phyloP scores from a whole-genome alignment of 2,329 filamentous ascomycete genomes.

The Scedosporium minutisporum region DNA sequence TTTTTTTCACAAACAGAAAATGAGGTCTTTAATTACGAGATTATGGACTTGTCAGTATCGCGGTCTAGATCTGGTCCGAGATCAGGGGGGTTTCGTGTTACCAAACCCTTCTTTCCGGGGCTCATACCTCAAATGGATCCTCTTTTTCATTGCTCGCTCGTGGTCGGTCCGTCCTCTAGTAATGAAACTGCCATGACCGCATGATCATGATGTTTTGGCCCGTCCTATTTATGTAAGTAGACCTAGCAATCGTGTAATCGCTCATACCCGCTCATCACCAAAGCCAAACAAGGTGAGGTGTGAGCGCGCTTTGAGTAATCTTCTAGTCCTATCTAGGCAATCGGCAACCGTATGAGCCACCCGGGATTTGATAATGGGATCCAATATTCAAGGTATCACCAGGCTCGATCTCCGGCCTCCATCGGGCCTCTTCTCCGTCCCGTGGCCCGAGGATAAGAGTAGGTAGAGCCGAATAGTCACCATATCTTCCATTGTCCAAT shows the following conservation, averaged over 20 bases:
- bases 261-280: too few species aligned
- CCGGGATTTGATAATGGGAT: too few species aligned
- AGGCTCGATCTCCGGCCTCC: not conserved
- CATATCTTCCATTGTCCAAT: not conserved
- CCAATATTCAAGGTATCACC: not conserved
- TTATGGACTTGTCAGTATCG: not conserved
- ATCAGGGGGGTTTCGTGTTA: not conserved
- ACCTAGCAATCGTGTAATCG: too few species aligned
- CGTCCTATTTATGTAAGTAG: too few species aligned
- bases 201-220: too few species aligned
- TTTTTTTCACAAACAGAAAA: not conserved
- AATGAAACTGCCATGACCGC: too few species aligned
- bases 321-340: too few species aligned
- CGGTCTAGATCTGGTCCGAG: not conserved
- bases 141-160: too few species aligned
- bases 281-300: too few species aligned
- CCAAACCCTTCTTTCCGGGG: not conserved
- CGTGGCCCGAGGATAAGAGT: slow-evolving; percentile 5
- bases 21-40: not conserved
- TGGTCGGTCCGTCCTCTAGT: too few species aligned
- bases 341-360: too few species aligned
- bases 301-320: too few species aligned
- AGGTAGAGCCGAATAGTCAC: not conserved
- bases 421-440: not conserved
- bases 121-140: not conserved